A percentile compares a stretch with the other conserved stretches of the same genome.
Evolutionary conservation across 2,329 filamentous ascomycete species (phyloP).

Genomic region (Fusarium chuoi): DNA sequence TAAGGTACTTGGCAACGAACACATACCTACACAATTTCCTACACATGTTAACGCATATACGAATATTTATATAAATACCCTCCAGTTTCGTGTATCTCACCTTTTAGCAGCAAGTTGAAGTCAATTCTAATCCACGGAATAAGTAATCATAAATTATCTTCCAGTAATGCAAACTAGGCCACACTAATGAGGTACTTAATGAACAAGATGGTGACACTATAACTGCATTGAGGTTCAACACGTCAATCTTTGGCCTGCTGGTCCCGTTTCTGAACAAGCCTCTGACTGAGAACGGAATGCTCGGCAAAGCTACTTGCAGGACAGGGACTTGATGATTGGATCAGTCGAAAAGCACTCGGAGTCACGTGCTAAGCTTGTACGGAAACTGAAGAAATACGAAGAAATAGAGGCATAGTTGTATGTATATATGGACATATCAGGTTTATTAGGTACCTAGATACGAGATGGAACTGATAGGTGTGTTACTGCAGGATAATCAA

Average conservation of each 20-base stretch:
- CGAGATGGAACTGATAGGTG: neutral
- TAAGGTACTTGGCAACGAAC: neutral
- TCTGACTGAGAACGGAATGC: conserved; percentile 21
- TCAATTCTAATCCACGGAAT: too few species aligned
- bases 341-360: neutral
- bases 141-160: neutral
- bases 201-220: conserved; percentile 7
- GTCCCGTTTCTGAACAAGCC: neutral
- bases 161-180: neutral
- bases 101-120: neutral
- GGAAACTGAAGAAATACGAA: neutral
- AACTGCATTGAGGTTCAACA: conserved; percentile 22
- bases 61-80: neutral
- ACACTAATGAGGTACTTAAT: neutral
- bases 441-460: neutral
- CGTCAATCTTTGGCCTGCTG: conserved; percentile 14
- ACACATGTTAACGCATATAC: neutral
- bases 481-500: neutral
- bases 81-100: neutral
- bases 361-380: neutral
- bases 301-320: conserved; percentile 1
- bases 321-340: neutral
- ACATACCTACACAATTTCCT: neutral
- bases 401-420: neutral
- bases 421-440: neutral